A percentile compares a stretch with the other conserved stretches of the same genome.
Conservation (phyloP, 202 grass and related monocot species). For the Zizania palustris region DNA sequence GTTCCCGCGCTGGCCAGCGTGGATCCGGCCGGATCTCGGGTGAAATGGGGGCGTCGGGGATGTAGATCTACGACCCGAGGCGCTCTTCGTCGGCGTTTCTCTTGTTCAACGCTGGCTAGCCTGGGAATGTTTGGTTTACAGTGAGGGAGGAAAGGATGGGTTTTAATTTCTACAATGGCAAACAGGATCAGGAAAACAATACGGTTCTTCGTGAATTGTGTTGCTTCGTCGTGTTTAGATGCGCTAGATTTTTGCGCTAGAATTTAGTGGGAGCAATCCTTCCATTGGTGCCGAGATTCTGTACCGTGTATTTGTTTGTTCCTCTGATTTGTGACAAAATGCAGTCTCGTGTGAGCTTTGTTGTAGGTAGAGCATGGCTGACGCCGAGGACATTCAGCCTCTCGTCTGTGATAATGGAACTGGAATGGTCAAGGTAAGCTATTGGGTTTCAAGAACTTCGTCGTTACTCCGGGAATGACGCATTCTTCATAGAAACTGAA, state of each 20-base stretch:
- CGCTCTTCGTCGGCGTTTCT: conserved; percentile 17
- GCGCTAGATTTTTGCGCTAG: conserved; percentile 11
- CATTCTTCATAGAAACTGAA: background rate
- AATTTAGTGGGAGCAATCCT: background rate
- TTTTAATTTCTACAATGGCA: background rate
- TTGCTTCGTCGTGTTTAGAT: background rate
- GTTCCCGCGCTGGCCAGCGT: background rate
- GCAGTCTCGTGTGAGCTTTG: conserved; percentile 28
- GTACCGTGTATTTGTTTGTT: background rate
- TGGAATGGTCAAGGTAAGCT: conserved; percentile 94
- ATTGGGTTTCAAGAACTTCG: background rate
- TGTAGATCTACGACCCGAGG: conserved; percentile 41
- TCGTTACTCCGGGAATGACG: background rate
- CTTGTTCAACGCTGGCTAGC: too few relatives aligned
- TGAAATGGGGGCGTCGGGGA: background rate
- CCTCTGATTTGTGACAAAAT: conserved; percentile 25
- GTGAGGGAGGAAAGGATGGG: background rate
- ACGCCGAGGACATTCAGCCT: conserved; percentile 88
- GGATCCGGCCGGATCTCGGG: conserved; percentile 46
- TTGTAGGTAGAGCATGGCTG: conserved; percentile 72
- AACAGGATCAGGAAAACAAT: background rate
- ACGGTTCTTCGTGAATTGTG: background rate
- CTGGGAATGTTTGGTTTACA: background rate
- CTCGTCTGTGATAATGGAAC: conserved; percentile 96
- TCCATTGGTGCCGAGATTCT: too few relatives aligned